A percentile compares a stretch with the other conserved stretches of the same genome.
These are phyloP conservation scores for Sugiyamaella pinicola DNA, from an alignment of 1,139 yeast genomes.

Conservation along the genomic window DNA sequence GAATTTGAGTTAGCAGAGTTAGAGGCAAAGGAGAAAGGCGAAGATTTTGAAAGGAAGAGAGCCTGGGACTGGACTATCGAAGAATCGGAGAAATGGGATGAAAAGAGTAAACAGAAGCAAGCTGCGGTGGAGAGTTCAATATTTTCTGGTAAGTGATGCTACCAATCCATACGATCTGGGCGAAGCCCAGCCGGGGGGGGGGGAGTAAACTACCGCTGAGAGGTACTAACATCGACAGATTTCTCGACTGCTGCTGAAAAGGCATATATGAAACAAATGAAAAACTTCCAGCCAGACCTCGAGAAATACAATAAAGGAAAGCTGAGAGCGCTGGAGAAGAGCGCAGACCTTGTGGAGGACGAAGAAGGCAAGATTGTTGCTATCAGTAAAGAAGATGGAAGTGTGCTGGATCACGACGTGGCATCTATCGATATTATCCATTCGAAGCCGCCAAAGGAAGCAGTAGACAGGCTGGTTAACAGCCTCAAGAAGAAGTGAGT, in stretches of 20 bases:
- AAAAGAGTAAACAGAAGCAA: conserved; percentile 42
- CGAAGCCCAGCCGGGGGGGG: neutral
- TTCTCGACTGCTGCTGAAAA: conserved; percentile 57
- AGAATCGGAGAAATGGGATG: conserved; percentile 69
- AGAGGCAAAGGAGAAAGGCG: conserved; percentile 46
- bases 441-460: conserved; percentile 45
- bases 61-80: conserved; percentile 67
- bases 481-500: conserved; percentile 46
- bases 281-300: conserved; percentile 47
- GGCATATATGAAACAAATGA: conserved; percentile 54
- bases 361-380: conserved; percentile 33
- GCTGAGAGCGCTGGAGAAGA: conserved; percentile 30
- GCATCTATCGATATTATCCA: conserved; percentile 32
- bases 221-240: conserved; percentile 36
- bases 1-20: conserved; percentile 46
- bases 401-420: neutral
- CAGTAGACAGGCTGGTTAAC: conserved; percentile 48
- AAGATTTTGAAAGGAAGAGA: conserved; percentile 48
- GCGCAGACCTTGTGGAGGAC: conserved; percentile 32
- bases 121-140: conserved; percentile 30
- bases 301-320: conserved; percentile 49
- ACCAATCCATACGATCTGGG: no score
- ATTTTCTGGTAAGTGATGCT: conserved; percentile 30
- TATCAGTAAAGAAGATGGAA: conserved; percentile 28
- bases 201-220: neutral